Evolutionary conservation across 495 filamentous ascomycete genomes (phyloP).

Genomic region (Tuber calosporum): DNA sequence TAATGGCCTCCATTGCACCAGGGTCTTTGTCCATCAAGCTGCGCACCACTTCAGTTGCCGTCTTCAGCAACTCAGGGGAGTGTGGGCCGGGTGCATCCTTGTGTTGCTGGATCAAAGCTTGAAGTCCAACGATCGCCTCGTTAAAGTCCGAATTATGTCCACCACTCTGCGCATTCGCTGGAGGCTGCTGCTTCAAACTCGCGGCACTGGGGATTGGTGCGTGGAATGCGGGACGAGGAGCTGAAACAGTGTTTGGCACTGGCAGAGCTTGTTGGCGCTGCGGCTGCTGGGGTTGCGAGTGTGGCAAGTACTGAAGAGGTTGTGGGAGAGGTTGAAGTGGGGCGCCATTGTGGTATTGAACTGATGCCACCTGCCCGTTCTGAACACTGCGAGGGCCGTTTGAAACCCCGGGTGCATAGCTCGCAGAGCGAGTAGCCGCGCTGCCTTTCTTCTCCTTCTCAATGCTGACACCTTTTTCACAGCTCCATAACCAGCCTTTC

Average conservation of each 20-base stretch:
- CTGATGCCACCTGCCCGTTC: neutral
- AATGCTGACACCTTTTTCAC: slow-evolving; percentile 57
- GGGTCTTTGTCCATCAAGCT: neutral
- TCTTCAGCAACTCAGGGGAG: neutral
- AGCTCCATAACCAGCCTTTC: slow-evolving; percentile 64
- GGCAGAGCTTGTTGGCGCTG: neutral
- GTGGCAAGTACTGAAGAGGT: neutral
- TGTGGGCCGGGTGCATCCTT: neutral
- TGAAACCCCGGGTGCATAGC: neutral
- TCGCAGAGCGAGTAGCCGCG: neutral
- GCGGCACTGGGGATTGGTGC: neutral
- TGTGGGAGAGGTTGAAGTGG: neutral
- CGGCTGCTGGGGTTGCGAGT: neutral
- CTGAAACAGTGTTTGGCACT: neutral
- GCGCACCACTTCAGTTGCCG: neutral
- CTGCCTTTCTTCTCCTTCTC: slow-evolving; percentile 59
- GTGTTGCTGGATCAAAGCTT: neutral
- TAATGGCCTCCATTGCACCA: neutral
- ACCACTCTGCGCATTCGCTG: neutral
- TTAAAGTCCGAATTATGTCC: neutral
- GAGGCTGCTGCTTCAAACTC: neutral
- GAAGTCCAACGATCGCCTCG: neutral
- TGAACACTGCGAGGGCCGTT: neutral
- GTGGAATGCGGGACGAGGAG: neutral
- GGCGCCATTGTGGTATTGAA: neutral